Evolutionary conservation across 805 yeast species (phyloP).

Genomic region (Wickerhamomyces bovis): DNA sequence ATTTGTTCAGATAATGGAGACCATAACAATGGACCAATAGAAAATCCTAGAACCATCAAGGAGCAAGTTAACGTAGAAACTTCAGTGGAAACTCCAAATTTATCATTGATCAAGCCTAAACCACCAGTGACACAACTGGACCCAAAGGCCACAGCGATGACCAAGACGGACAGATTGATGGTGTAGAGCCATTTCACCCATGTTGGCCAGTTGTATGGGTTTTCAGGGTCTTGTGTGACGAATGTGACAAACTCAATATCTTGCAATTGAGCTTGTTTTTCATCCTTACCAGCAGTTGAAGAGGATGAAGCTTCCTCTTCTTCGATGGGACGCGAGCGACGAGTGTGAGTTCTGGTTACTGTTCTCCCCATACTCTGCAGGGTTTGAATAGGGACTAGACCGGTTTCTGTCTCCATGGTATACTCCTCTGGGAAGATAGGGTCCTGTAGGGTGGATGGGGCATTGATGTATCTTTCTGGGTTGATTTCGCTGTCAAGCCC

Average conservation of each 20-base stretch:
- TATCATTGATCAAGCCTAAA: constrained; percentile 55
- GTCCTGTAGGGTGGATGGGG: constrained; percentile 46
- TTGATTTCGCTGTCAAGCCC: constrained; percentile 49
- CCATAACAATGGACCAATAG: constrained; percentile 85
- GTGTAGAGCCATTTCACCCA: constrained; percentile 60
- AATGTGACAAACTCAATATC: constrained; percentile 85
- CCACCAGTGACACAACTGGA: constrained; percentile 90
- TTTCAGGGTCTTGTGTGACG: constrained; percentile 71
- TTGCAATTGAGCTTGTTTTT: constrained; percentile 29
- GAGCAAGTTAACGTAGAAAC: constrained; percentile 80
- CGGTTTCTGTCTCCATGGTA: constrained; percentile 81
- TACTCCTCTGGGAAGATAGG: constrained; percentile 92
- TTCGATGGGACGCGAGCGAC: constrained; percentile 2
- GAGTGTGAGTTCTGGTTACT: constrained; percentile 30
- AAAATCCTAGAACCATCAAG: constrained; percentile 82
- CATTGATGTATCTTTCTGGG: constrained; percentile 50
- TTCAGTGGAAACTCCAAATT: constrained; percentile 65
- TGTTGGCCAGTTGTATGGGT: constrained; percentile 81
- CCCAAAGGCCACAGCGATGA: constrained; percentile 88
- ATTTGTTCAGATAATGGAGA: constrained; percentile 82
- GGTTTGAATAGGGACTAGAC: constrained; percentile 77
- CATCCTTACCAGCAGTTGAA: constrained; percentile 23
- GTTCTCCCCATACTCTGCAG: constrained; percentile 62
- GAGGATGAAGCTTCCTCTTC: constrained; percentile 26
- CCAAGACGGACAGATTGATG: constrained; percentile 58